Percentiles rank a stretch among this genome's conserved stretches.
These are phyloP conservation scores for Dianthus caryophyllus DNA, from an alignment of 148 eudicot species.

Conservation along the genomic window DNA sequence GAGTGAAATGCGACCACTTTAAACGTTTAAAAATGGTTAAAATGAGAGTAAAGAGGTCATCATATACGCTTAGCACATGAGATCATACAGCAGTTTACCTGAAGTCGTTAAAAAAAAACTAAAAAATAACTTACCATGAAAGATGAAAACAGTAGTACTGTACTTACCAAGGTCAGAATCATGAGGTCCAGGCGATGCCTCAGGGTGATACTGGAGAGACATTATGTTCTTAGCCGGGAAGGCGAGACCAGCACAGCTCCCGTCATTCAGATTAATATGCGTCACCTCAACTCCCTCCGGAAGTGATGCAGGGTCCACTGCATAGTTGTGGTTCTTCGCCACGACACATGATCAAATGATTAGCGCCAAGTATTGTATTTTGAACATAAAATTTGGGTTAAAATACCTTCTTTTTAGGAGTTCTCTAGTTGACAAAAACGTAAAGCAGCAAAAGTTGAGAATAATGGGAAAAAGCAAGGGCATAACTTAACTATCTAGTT, in stretches of 20 bases:
- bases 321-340: conserved; percentile 88
- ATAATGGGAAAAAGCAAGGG: too few species aligned
- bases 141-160: background rate
- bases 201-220: conserved; percentile 97
- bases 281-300: conserved; percentile 87
- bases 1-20: too few species aligned
- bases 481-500: too few species aligned
- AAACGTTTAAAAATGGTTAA: too few species aligned
- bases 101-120: too few species aligned
- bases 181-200: conserved; percentile 98
- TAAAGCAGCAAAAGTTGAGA: too few species aligned
- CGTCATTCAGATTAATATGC: conserved; percentile 86
- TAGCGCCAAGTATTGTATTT: too few species aligned
- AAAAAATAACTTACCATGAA: background rate
- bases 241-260: conserved; percentile 93
- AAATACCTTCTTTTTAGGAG: too few species aligned
- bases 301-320: conserved; percentile 81
- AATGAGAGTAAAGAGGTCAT: too few species aligned
- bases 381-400: too few species aligned
- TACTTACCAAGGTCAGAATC: conserved; percentile 75
- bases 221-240: conserved; percentile 63
- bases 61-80: background rate
- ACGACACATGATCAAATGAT: too few species aligned
- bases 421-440: too few species aligned
- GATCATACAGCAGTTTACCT: background rate